A percentile compares a stretch with the other conserved stretches of the same genome.
phyloP scores from a whole-genome alignment of 139 green algal genomes.

The Pleodorina starrii region DNA sequence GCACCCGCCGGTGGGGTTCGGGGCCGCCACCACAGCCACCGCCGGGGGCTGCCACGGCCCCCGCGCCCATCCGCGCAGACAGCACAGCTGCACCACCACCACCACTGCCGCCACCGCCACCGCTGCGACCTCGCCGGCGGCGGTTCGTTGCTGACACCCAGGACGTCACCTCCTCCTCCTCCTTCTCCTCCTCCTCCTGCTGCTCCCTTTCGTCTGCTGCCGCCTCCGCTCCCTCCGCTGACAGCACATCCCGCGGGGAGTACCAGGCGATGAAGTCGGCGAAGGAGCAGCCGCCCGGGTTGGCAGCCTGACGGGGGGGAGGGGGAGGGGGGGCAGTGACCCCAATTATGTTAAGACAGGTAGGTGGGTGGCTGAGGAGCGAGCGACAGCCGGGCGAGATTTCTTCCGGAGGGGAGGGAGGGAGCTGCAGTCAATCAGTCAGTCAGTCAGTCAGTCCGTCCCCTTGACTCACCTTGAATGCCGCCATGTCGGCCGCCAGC shows the following conservation, averaged over 20 bases:
- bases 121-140: neutral
- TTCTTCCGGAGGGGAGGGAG: too few relatives aligned
- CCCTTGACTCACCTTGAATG: constrained; percentile 91
- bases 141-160: too few relatives aligned
- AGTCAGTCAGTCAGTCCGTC: too few relatives aligned
- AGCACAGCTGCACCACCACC: neutral
- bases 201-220: neutral
- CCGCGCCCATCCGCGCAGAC: neutral
- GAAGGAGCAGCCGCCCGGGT: constrained; percentile 79
- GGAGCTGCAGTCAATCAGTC: too few relatives aligned
- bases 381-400: too few relatives aligned
- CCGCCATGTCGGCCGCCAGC: constrained; percentile 87
- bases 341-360: too few relatives aligned
- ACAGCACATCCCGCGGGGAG: constrained; percentile 77
- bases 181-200: too few relatives aligned
- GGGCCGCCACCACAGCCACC: too few relatives aligned
- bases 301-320: constrained; percentile 73
- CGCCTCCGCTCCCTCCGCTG: neutral
- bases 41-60: neutral
- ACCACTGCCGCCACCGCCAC: neutral
- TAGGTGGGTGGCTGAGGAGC: too few relatives aligned
- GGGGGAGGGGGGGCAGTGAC: neutral
- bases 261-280: constrained; percentile 92
- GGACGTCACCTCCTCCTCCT: too few relatives aligned
- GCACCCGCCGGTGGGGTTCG: neutral